Conservation (phyloP, 2,329 filamentous ascomycete genomes). For the Zelopaecilomyces penicillatus region DNA sequence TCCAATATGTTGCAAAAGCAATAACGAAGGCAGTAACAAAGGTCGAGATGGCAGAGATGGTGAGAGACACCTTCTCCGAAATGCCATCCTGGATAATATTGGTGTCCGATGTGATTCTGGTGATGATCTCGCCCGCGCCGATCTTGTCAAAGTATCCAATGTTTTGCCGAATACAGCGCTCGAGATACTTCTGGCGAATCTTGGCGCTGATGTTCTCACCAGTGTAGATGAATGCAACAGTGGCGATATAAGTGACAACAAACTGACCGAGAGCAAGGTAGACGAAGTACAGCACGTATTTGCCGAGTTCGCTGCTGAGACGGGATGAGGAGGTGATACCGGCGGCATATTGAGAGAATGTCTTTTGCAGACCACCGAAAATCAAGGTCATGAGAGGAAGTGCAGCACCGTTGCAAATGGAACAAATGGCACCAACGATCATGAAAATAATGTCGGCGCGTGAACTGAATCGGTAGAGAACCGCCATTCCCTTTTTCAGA, state of each 20-base stretch:
- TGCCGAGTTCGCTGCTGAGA: constrained; percentile 53
- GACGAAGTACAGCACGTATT: constrained; percentile 71
- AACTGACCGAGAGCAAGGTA: constrained; percentile 81
- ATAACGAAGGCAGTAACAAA: constrained; percentile 88
- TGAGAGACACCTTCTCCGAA: constrained; percentile 78
- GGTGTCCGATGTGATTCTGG: constrained; percentile 87
- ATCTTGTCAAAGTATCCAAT: constrained; percentile 91
- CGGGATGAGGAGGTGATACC: constrained; percentile 36
- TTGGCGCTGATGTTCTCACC: constrained; percentile 72
- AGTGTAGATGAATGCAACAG: constrained; percentile 82
- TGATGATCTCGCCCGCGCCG: constrained; percentile 87
- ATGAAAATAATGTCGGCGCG: constrained; percentile 57
- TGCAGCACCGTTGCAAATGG: constrained; percentile 65
- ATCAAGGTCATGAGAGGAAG: constrained; percentile 74
- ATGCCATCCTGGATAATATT: constrained; percentile 92
- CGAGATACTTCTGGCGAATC: constrained; percentile 75
- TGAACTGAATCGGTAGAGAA: constrained; percentile 63
- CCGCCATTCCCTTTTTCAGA: constrained; percentile 54
- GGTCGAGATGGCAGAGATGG: constrained; percentile 66
- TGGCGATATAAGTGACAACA: constrained; percentile 66
- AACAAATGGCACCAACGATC: constrained; percentile 49
- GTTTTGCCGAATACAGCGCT: constrained; percentile 77
- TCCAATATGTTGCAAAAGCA: constrained; percentile 87
- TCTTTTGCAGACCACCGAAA: constrained; percentile 67
- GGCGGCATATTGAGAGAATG: constrained; percentile 49